Evolutionary conservation across 2,329 filamentous ascomycete species (phyloP).

Genomic region (Alternaria postmessia): DNA sequence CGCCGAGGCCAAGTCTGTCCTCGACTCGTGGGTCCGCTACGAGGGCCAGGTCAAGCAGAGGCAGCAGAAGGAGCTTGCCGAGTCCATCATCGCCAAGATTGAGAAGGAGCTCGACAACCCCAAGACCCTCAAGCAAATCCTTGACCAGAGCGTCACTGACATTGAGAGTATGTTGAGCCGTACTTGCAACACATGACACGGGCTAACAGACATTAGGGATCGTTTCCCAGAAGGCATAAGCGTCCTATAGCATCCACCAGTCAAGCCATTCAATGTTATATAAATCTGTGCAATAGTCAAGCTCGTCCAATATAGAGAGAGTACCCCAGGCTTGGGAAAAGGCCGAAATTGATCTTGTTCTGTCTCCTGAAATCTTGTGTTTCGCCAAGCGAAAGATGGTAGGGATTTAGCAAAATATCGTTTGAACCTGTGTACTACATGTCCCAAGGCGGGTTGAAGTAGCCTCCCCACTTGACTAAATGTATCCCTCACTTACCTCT

Average conservation of each 20-base stretch:
- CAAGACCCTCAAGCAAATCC: conserved; percentile 95
- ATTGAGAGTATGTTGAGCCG: conserved; percentile 79
- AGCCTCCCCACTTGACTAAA: too few species aligned
- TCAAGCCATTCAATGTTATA: conserved; percentile 48
- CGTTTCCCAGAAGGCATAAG: conserved; percentile 51
- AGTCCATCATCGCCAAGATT: conserved; percentile 94
- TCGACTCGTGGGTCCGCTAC: conserved; percentile 99
- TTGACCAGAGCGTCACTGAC: conserved; percentile 94
- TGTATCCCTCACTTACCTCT: too few species aligned
- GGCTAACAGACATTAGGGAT: conserved; percentile 44
- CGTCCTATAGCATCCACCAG: conserved; percentile 37
- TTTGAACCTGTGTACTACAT: background rate
- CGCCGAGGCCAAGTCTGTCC: conserved; percentile 89
- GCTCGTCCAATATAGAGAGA: conserved; percentile 48
- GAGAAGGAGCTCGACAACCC: conserved; percentile 99
- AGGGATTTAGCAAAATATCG: background rate
- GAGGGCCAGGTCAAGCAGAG: conserved; percentile 98
- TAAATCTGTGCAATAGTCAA: conserved; percentile 54
- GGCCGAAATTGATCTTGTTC: conserved; percentile 32
- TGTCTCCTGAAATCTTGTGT: conserved; percentile 14
- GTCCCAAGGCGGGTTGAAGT: background rate
- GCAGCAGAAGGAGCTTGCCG: conserved; percentile 95
- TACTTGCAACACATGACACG: too few species aligned
- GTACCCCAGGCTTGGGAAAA: conserved; percentile 38
- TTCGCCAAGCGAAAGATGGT: background rate